Percentiles rank a stretch among this genome's conserved stretches.
phyloP scores from a whole-genome alignment of 108 stramenopile species.

The Cyclotella cryptica region DNA sequence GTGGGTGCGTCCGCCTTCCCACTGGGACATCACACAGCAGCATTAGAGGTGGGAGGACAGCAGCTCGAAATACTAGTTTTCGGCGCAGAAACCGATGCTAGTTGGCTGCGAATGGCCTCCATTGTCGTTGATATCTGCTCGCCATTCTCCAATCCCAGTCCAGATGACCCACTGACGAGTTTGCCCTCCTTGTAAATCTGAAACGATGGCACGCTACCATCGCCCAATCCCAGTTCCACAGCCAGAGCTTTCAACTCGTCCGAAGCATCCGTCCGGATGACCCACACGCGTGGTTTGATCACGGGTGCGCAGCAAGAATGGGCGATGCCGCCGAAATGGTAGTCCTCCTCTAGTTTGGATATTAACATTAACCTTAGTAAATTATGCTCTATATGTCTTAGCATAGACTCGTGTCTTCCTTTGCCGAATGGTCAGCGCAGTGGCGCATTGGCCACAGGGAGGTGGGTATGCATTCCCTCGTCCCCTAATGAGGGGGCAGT shows the following conservation, averaged over 20 bases:
- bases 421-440: no score
- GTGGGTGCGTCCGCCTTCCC: conserved; percentile 5
- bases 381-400: no score
- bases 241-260: conserved; percentile 55
- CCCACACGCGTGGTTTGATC: conserved; percentile 28
- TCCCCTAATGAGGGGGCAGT: no score
- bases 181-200: conserved; percentile 32
- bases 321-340: conserved; percentile 7
- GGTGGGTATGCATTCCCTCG: no score
- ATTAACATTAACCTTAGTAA: no score
- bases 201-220: conserved; percentile 26
- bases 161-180: conserved; percentile 6
- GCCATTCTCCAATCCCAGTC: not conserved
- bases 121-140: conserved; percentile 2
- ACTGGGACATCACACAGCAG: conserved; percentile 18
- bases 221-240: conserved; percentile 49
- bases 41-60: conserved; percentile 22
- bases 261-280: conserved; percentile 34
- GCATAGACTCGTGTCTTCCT: no score
- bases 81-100: not conserved
- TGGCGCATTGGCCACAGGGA: no score
- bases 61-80: conserved; percentile 1
- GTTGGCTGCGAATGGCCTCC: conserved; percentile 11
- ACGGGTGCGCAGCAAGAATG: conserved; percentile 13
- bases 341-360: conserved; percentile 23